Evolutionary conservation across 129 eudicot species (phyloP).

Genomic region (Artemisia argyi): DNA sequence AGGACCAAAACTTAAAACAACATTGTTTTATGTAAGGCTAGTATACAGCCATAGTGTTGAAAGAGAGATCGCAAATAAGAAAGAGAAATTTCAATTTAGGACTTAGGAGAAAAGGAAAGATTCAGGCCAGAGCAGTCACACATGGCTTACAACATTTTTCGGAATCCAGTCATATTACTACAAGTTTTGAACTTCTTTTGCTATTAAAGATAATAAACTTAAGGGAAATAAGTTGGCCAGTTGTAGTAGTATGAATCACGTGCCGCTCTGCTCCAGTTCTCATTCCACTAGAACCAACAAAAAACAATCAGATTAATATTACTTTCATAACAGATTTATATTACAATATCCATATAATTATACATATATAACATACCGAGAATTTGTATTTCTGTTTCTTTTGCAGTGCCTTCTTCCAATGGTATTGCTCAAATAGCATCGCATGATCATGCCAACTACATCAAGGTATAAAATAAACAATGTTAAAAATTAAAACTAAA

Average conservation of each 20-base stretch:
- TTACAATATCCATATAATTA: not conserved
- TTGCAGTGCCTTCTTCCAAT: conserved; percentile 77
- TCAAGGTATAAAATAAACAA: conserved; percentile 12
- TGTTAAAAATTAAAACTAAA: not conserved
- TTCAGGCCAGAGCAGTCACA: conserved; percentile 27
- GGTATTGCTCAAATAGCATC: conserved; percentile 85
- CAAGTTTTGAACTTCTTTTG: not conserved
- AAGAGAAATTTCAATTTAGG: not conserved
- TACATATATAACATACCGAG: conserved; percentile 43
- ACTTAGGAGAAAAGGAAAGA: not conserved
- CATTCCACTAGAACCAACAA: conserved; percentile 72
- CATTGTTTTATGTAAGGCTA: no score
- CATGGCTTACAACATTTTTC: conserved; percentile 13
- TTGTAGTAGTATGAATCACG: conserved; percentile 86
- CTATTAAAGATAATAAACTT: conserved; percentile 20
- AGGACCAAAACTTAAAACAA: not conserved
- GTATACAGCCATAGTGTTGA: not conserved
- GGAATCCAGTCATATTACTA: conserved; percentile 21
- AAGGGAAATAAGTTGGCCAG: conserved; percentile 89
- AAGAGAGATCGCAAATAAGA: conserved; percentile 16
- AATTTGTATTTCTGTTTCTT: conserved; percentile 65
- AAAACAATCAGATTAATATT: conserved; percentile 10
- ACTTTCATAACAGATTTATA: not conserved
- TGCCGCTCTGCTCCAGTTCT: conserved; percentile 52
- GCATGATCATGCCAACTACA: conserved; percentile 91